A percentile compares a stretch with the other conserved stretches of the same genome.
Evolutionary conservation across 768 basidiomycete species (phyloP).

Genomic region (Suillus hirtellus): DNA sequence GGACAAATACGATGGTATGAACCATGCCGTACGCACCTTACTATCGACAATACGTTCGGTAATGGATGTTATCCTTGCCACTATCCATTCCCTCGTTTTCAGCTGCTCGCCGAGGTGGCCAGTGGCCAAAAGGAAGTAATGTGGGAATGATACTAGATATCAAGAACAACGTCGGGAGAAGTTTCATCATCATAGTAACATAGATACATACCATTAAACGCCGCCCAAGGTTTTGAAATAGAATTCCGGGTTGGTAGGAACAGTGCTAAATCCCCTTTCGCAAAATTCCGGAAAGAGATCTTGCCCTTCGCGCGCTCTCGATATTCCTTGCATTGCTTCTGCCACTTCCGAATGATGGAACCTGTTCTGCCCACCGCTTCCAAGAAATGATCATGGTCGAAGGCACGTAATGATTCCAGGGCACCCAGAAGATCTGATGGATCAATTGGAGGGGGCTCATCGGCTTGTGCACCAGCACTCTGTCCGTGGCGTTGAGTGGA

Average conservation of each 20-base stretch:
- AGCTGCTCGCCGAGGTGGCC: constrained; percentile 87
- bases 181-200: neutral
- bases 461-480: constrained; percentile 47
- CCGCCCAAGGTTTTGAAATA: constrained; percentile 93
- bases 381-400: constrained; percentile 84
- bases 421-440: constrained; percentile 73
- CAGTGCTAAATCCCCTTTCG: constrained; percentile 91
- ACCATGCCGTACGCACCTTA: constrained; percentile 48
- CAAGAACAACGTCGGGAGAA: constrained; percentile 34
- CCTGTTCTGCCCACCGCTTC: constrained; percentile 81
- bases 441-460: constrained; percentile 75
- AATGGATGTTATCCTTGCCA: constrained; percentile 87
- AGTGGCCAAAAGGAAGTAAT: constrained; percentile 92
- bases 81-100: constrained; percentile 92
- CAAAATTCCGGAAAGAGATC: constrained; percentile 94
- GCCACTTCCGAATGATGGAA: constrained; percentile 93
- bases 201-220: constrained; percentile 81
- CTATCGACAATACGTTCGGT: constrained; percentile 82
- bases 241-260: constrained; percentile 97
- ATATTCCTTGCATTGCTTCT: constrained; percentile 95
- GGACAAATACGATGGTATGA: neutral
- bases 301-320: constrained; percentile 95
- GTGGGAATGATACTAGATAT: constrained; percentile 85
- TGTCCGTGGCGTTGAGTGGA: constrained; percentile 42
- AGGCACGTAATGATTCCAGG: constrained; percentile 66